These are phyloP conservation scores for Candida sojae DNA, from an alignment of 1,139 yeast species.

Conservation along the genomic window DNA sequence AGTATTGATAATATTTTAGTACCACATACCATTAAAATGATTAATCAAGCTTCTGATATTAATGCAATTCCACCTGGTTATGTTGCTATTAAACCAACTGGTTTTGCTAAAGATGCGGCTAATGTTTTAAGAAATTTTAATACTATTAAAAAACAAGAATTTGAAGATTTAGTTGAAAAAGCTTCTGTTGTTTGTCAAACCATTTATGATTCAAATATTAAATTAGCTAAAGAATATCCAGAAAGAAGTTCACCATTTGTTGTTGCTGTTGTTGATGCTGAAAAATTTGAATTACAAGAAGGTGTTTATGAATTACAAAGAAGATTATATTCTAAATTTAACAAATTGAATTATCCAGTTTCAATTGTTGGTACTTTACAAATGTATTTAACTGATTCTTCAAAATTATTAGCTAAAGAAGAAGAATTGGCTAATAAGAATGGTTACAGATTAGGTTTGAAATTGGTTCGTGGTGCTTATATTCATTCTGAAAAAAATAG, in stretches of 20 bases:
- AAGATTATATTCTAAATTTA: slow-evolving; percentile 72
- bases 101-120: slow-evolving; percentile 77
- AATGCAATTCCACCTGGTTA: slow-evolving; percentile 76
- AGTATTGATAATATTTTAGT: slow-evolving; percentile 72
- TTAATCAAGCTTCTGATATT: slow-evolving; percentile 48
- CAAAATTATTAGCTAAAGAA: slow-evolving; percentile 62
- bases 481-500: slow-evolving; percentile 86
- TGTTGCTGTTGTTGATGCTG: slow-evolving; percentile 90
- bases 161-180: slow-evolving; percentile 63
- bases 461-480: slow-evolving; percentile 97
- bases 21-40: slow-evolving; percentile 62
- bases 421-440: slow-evolving; percentile 61
- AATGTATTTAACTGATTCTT: slow-evolving; percentile 80
- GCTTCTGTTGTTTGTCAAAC: slow-evolving; percentile 60
- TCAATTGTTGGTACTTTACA: slow-evolving; percentile 92
- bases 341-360: slow-evolving; percentile 56
- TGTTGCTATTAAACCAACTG: slow-evolving; percentile 93
- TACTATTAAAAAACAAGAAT: slow-evolving; percentile 41
- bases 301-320: slow-evolving; percentile 93
- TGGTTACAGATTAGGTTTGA: slow-evolving; percentile 78
- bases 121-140: slow-evolving; percentile 67
- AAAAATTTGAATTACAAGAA: slow-evolving; percentile 80
- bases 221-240: slow-evolving; percentile 56
- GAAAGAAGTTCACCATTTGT: slow-evolving; percentile 77
- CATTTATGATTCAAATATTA: slow-evolving; percentile 57